phyloP scores from a whole-genome alignment of 1,284 basidiomycete species.

The Ceratobasidium theobromae region DNA sequence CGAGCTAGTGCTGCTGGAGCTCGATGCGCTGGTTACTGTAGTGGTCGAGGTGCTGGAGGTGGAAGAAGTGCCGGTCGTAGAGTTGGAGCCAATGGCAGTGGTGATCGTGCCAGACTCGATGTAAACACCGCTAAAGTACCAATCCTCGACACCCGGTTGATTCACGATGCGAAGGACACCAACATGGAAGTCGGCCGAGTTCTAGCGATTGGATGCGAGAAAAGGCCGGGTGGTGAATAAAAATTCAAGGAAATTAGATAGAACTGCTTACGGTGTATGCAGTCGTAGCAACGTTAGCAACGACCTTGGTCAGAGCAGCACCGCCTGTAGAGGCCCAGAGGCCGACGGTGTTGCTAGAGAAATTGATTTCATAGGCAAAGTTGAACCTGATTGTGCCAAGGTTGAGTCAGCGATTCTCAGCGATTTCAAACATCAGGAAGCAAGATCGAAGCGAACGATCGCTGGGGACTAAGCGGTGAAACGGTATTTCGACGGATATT shows the following conservation, averaged over 20 bases:
- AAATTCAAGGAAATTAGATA: background rate
- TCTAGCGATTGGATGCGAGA: too few relatives aligned
- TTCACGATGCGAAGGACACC: constrained; percentile 57
- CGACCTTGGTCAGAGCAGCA: constrained; percentile 53
- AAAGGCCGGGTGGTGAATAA: background rate
- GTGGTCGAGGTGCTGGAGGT: constrained; percentile 3
- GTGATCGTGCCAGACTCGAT: constrained; percentile 60
- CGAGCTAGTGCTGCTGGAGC: constrained; percentile 12
- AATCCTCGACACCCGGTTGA: constrained; percentile 53
- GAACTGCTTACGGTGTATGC: constrained; percentile 48
- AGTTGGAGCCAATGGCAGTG: constrained; percentile 41
- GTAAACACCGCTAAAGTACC: constrained; percentile 62
- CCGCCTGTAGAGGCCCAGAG: constrained; percentile 60
- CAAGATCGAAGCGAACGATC: too few relatives aligned
- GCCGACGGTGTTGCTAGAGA: constrained; percentile 56
- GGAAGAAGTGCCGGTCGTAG: constrained; percentile 23
- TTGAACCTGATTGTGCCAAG: constrained; percentile 43
- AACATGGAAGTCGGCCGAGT: constrained; percentile 64
- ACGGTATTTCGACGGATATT: too few relatives aligned
- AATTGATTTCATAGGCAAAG: constrained; percentile 46
- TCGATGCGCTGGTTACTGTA: background rate
- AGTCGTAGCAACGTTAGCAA: constrained; percentile 51
- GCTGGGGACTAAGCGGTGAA: too few relatives aligned
- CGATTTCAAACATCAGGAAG: too few relatives aligned
- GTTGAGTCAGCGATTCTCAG: too few relatives aligned